Evolutionary conservation across 805 yeast species (phyloP).

Genomic region (Lipomyces anomalus): DNA sequence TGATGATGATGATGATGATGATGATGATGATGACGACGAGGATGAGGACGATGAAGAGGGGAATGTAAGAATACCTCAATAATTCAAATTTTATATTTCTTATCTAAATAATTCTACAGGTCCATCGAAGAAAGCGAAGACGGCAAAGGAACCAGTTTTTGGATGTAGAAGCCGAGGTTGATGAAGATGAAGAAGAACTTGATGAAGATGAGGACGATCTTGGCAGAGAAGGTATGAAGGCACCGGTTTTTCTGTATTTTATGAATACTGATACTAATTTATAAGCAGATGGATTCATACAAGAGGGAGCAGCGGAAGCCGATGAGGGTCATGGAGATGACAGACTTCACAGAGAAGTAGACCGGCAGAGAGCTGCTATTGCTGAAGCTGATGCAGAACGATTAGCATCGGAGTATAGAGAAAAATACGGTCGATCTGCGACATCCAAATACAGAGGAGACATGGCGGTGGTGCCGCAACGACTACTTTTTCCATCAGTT

Average conservation of each 20-base stretch:
- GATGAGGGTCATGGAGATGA: conserved; percentile 51
- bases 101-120: background rate
- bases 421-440: conserved; percentile 83
- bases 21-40: conserved; percentile 93
- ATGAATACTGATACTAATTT: conserved; percentile 33
- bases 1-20: conserved; percentile 97
- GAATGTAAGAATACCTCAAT: conserved; percentile 5
- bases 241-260: conserved; percentile 33
- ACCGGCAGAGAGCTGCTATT: conserved; percentile 75
- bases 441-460: conserved; percentile 77
- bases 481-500: conserved; percentile 88
- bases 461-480: conserved; percentile 84
- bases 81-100: background rate
- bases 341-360: conserved; percentile 84
- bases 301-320: conserved; percentile 56
- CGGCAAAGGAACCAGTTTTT: conserved; percentile 72
- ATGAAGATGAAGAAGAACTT: conserved; percentile 90
- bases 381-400: conserved; percentile 94
- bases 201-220: conserved; percentile 95
- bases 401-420: conserved; percentile 85
- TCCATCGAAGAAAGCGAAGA: conserved; percentile 34
- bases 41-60: conserved; percentile 89
- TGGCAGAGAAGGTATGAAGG: conserved; percentile 56
- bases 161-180: conserved; percentile 98
- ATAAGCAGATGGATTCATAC: conserved; percentile 52